A percentile compares a stretch with the other conserved stretches of the same genome.
Evolutionary conservation across 1,284 basidiomycete species (phyloP).

Genomic region (Kwoniella shivajii): DNA sequence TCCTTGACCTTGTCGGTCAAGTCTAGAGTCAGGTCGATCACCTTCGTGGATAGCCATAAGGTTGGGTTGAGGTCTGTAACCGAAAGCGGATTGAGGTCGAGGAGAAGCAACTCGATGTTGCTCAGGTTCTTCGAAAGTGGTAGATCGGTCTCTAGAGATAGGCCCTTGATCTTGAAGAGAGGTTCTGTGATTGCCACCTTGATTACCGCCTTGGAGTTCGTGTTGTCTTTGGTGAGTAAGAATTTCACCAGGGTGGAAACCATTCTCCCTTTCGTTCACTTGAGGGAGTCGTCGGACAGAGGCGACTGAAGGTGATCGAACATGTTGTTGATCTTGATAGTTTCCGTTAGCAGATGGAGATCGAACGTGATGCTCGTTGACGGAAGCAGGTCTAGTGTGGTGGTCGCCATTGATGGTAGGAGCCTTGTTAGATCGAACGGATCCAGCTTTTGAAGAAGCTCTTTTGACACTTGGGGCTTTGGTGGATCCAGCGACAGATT

Average conservation of each 20-base stretch:
- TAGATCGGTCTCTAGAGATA: slow-evolving; percentile 17
- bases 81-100: slow-evolving; percentile 35
- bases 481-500: slow-evolving; percentile 23
- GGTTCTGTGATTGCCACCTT: slow-evolving; percentile 3
- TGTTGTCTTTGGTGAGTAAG: slow-evolving; percentile 37
- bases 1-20: slow-evolving; percentile 13
- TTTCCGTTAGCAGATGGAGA: too few species aligned
- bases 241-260: slow-evolving; percentile 33
- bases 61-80: slow-evolving; percentile 37
- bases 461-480: slow-evolving; percentile 20
- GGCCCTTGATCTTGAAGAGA: slow-evolving; percentile 24
- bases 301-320: slow-evolving; percentile 15
- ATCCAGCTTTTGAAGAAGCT: slow-evolving; percentile 22
- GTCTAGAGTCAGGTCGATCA: slow-evolving; percentile 21
- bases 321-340: not conserved
- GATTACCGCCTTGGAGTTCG: slow-evolving; percentile 36
- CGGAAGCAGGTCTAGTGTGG: slow-evolving; percentile 1
- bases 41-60: slow-evolving; percentile 29
- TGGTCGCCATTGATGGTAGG: slow-evolving; percentile 7
- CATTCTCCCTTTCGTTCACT: slow-evolving; percentile 14
- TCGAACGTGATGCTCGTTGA: slow-evolving; percentile 4
- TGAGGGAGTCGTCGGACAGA: slow-evolving; percentile 20
- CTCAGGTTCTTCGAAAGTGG: slow-evolving; percentile 26
- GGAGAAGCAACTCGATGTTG: slow-evolving; percentile 18
- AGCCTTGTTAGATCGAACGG: slow-evolving; percentile 20